A percentile compares a stretch with the other conserved stretches of the same genome.
Conservation (phyloP, 2,329 filamentous ascomycete species). For the Thielaviopsis euricoi region DNA sequence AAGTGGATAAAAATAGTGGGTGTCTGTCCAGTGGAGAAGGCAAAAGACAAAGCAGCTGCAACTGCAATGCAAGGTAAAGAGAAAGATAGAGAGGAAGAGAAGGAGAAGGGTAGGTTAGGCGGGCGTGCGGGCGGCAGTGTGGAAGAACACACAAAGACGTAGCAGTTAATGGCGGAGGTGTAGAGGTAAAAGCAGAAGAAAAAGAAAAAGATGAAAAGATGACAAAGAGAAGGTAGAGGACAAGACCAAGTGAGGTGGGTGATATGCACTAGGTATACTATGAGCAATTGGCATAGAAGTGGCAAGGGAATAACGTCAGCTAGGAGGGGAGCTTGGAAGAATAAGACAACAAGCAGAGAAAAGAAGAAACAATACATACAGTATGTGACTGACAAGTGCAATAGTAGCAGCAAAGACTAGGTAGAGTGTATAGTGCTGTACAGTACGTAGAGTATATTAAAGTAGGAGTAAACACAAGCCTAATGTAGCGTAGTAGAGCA, state of each 20-base stretch:
- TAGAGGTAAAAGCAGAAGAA: slow-evolving; percentile 3
- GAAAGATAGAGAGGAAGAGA: background rate
- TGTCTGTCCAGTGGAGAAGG: background rate
- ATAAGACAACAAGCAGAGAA: background rate
- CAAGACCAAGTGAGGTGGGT: slow-evolving; percentile 3
- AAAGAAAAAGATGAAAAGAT: background rate
- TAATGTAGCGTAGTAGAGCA: background rate
- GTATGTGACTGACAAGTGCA: background rate
- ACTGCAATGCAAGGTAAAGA: slow-evolving; percentile 10
- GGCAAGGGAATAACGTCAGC: background rate
- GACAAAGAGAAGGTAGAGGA: background rate
- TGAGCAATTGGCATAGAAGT: background rate
- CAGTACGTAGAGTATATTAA: too few species aligned
- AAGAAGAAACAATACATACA: background rate
- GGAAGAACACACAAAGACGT: background rate
- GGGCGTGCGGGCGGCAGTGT: background rate
- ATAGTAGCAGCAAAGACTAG: background rate
- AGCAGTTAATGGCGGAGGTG: background rate
- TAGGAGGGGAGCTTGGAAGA: background rate
- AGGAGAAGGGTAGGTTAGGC: too few species aligned
- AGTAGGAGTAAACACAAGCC: too few species aligned
- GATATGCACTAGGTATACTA: slow-evolving; percentile 9
- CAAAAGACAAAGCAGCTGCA: slow-evolving; percentile 1
- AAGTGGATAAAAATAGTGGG: background rate
- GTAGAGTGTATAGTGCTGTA: too few species aligned